These are phyloP conservation scores for Collybia nuda DNA, from an alignment of 768 basidiomycete genomes.

Conservation along the genomic window DNA sequence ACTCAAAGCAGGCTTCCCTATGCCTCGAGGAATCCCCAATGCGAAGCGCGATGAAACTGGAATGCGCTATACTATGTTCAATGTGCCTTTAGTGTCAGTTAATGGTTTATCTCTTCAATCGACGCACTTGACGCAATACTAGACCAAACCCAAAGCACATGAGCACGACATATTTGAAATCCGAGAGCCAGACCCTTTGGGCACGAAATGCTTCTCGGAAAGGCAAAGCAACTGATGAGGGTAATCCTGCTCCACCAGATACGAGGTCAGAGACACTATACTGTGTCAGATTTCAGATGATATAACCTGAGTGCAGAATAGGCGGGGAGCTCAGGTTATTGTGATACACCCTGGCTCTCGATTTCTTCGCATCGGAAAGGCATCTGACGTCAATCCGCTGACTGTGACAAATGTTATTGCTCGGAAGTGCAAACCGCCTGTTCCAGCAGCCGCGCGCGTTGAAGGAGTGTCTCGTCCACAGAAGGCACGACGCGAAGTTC, in stretches of 20 bases:
- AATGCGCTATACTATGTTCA: conserved; percentile 77
- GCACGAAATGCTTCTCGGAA: conserved; percentile 60
- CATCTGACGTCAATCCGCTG: conserved; percentile 74
- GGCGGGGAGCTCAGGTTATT: conserved; percentile 77
- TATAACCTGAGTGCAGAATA: conserved; percentile 32
- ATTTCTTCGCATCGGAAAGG: conserved; percentile 69
- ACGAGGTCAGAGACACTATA: conserved; percentile 39
- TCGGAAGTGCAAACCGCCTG: conserved; percentile 50
- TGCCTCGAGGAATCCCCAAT: conserved; percentile 85
- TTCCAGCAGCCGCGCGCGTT: conserved; percentile 42
- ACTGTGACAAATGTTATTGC: conserved; percentile 73
- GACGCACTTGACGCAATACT: conserved; percentile 6
- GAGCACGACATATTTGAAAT: conserved; percentile 75
- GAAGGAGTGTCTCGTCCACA: conserved; percentile 58
- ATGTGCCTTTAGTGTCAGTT: conserved; percentile 73
- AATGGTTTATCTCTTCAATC: not conserved
- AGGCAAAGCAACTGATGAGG: conserved; percentile 45
- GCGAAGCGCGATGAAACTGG: conserved; percentile 80
- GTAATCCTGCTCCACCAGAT: conserved; percentile 32
- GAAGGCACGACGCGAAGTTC: conserved; percentile 24
- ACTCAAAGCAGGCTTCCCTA: not conserved
- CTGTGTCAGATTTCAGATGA: conserved; percentile 10
- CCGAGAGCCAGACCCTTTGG: conserved; percentile 75
- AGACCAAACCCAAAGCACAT: conserved; percentile 83
- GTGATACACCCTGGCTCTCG: conserved; percentile 82